These are phyloP conservation scores for Chalara sp. DNA, from an alignment of 2,329 filamentous ascomycete species.

Conservation along the genomic window DNA sequence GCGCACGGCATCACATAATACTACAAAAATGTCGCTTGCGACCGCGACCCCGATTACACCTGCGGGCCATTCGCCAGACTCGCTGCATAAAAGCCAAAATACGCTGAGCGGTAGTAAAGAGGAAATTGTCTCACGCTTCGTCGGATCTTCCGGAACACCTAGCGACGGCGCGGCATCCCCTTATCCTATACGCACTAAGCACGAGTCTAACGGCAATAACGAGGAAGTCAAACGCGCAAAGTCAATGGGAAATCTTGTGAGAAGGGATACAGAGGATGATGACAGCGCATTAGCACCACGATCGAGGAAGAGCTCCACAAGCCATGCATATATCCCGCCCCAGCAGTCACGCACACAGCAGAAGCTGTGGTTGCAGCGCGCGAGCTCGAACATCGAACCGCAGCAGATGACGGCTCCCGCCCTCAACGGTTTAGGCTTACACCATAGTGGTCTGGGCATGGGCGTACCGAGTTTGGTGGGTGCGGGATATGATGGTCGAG, in stretches of 20 bases:
- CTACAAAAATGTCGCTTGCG: slow-evolving; percentile 54
- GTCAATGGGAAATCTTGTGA: slow-evolving; percentile 21
- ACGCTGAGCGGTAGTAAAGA: slow-evolving; percentile 25
- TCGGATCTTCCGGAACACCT: slow-evolving; percentile 43
- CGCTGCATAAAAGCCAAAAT: slow-evolving; percentile 16
- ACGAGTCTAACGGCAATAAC: background rate
- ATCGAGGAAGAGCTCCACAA: slow-evolving; percentile 20
- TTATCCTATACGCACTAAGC: background rate
- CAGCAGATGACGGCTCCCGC: slow-evolving; percentile 36
- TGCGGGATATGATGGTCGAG: slow-evolving; percentile 50
- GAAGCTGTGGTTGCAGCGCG: slow-evolving; percentile 68
- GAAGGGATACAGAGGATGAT: slow-evolving; percentile 32
- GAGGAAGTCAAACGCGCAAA: slow-evolving; percentile 24
- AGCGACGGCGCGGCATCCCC: background rate
- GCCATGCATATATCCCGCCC: slow-evolving; percentile 18
- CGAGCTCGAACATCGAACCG: slow-evolving; percentile 65
- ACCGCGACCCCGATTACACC: slow-evolving; percentile 35
- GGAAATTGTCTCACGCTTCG: slow-evolving; percentile 53
- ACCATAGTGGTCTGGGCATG: slow-evolving; percentile 14
- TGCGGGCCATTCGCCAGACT: slow-evolving; percentile 29
- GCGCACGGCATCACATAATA: slow-evolving; percentile 53
- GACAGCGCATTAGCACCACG: slow-evolving; percentile 39
- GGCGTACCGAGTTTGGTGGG: slow-evolving; percentile 28
- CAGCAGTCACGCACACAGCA: slow-evolving; percentile 64
- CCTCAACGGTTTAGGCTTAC: slow-evolving; percentile 12